These are phyloP conservation scores for Cocos nucifera DNA, from an alignment of 176 grass and related monocot genomes.

Conservation along the genomic window DNA sequence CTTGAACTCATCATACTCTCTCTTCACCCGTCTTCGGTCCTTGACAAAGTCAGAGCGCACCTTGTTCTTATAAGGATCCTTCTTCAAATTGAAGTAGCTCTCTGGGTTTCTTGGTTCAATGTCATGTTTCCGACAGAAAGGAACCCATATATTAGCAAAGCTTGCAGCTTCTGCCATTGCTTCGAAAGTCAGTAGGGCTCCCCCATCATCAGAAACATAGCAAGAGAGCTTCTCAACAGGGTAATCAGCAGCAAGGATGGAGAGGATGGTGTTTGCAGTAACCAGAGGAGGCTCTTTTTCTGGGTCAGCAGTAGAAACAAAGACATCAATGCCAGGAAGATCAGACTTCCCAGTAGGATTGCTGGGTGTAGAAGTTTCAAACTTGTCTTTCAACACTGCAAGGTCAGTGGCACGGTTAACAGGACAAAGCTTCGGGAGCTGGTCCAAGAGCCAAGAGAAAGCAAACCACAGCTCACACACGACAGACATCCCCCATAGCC, in stretches of 20 bases:
- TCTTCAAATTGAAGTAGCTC: slow-evolving; percentile 89
- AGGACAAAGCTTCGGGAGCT: slow-evolving; percentile 74
- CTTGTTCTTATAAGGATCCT: slow-evolving; percentile 63
- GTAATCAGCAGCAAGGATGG: slow-evolving; percentile 88
- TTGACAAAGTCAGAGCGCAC: slow-evolving; percentile 75
- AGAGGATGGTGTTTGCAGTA: slow-evolving; percentile 84
- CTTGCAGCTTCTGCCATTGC: slow-evolving; percentile 67
- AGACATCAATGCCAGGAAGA: slow-evolving; percentile 68
- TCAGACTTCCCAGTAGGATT: slow-evolving; percentile 44
- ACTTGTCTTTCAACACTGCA: slow-evolving; percentile 46
- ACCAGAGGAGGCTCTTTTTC: slow-evolving; percentile 82
- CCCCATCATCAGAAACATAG: slow-evolving; percentile 88
- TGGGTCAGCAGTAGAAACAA: slow-evolving; percentile 78
- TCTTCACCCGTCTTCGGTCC: slow-evolving; percentile 61
- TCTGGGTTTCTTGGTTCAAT: slow-evolving; percentile 65
- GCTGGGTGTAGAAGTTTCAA: slow-evolving; percentile 32
- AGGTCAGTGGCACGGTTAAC: slow-evolving; percentile 78
- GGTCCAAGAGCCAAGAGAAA: slow-evolving; percentile 84
- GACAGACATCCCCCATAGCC: slow-evolving; percentile 91
- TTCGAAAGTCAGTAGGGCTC: slow-evolving; percentile 77
- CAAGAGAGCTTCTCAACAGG: slow-evolving; percentile 61
- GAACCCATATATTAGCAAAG: slow-evolving; percentile 78
- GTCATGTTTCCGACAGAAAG: slow-evolving; percentile 84
- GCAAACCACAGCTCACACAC: slow-evolving; percentile 90
- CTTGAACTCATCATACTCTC: slow-evolving; percentile 91